Conservation (phyloP, 352 stramenopile genomes). For the Phytophthora megakarya region DNA sequence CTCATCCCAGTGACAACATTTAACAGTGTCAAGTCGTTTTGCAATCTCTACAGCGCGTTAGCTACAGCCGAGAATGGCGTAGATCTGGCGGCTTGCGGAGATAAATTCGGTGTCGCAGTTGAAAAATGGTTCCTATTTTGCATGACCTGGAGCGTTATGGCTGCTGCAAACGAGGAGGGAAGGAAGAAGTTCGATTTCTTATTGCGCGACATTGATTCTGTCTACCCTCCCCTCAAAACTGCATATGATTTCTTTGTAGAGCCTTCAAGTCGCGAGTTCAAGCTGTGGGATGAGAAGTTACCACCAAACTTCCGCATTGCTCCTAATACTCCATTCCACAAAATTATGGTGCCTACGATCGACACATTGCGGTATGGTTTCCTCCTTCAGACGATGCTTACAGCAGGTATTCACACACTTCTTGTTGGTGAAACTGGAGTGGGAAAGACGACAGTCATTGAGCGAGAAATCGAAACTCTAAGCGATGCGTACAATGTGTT, state of each 20-base stretch:
- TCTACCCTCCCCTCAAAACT: slow-evolving; percentile 92
- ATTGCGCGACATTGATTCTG: slow-evolving; percentile 91
- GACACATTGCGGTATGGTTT: slow-evolving; percentile 86
- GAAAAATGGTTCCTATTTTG: slow-evolving; percentile 90
- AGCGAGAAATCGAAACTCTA: slow-evolving; percentile 81
- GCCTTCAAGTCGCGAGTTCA: slow-evolving; percentile 70
- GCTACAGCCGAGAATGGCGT: slow-evolving; percentile 74
- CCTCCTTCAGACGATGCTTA: slow-evolving; percentile 79
- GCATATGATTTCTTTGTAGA: slow-evolving; percentile 95
- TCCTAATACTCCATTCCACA: slow-evolving; percentile 77
- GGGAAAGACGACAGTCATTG: slow-evolving; percentile 88
- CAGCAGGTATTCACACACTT: slow-evolving; percentile 75
- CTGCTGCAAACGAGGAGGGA: slow-evolving; percentile 83
- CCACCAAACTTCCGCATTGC: slow-evolving; percentile 75
- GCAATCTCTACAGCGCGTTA: slow-evolving; percentile 85
- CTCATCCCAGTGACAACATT: slow-evolving; percentile 81
- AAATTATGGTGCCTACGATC: slow-evolving; percentile 89
- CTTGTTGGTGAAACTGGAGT: slow-evolving; percentile 92
- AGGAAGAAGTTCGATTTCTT: slow-evolving; percentile 88
- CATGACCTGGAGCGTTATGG: slow-evolving; percentile 87
- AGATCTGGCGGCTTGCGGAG: slow-evolving; percentile 59
- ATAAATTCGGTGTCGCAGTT: slow-evolving; percentile 69
- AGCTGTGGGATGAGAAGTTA: slow-evolving; percentile 85
- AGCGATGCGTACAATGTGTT: slow-evolving; percentile 78
- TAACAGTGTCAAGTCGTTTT: slow-evolving; percentile 85